Evolutionary conservation across 2,329 filamentous ascomycete species (phyloP).

Genomic region (Cladosporium sp.): DNA sequence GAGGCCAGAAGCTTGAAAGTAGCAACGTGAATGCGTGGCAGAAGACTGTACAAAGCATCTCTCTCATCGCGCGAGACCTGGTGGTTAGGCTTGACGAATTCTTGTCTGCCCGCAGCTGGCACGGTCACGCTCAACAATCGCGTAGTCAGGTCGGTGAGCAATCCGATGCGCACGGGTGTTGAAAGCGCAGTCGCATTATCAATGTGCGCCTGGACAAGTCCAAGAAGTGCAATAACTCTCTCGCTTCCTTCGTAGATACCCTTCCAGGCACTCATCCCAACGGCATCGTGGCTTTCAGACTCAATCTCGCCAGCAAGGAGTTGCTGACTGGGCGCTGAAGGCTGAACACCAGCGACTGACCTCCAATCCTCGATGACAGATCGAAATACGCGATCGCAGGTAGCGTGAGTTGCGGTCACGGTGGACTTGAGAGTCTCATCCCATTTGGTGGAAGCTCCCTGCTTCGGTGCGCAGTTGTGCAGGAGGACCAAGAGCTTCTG

Average conservation of each 20-base stretch:
- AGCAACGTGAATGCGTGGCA: slow-evolving; percentile 74
- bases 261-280: slow-evolving; percentile 66
- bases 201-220: slow-evolving; percentile 64
- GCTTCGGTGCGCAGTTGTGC: slow-evolving; percentile 79
- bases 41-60: slow-evolving; percentile 70
- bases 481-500: slow-evolving; percentile 68
- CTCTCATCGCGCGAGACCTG: slow-evolving; percentile 78
- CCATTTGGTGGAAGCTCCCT: slow-evolving; percentile 77
- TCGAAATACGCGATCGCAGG: slow-evolving; percentile 75
- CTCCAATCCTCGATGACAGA: slow-evolving; percentile 81
- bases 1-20: slow-evolving; percentile 63
- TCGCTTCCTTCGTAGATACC: slow-evolving; percentile 74
- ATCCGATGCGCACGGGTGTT: slow-evolving; percentile 67
- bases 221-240: slow-evolving; percentile 66
- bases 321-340: slow-evolving; percentile 24
- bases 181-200: slow-evolving; percentile 62
- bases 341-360: slow-evolving; percentile 53
- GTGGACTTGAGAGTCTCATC: slow-evolving; percentile 62
- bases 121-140: slow-evolving; percentile 68
- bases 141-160: slow-evolving; percentile 66
- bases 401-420: slow-evolving; percentile 66
- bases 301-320: slow-evolving; percentile 21
- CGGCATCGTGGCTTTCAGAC: slow-evolving; percentile 29
- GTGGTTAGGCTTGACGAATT: slow-evolving; percentile 63
- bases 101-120: slow-evolving; percentile 48